Conservation (phyloP, 2,329 filamentous ascomycete genomes). For the Sclerotinia spermophila region DNA sequence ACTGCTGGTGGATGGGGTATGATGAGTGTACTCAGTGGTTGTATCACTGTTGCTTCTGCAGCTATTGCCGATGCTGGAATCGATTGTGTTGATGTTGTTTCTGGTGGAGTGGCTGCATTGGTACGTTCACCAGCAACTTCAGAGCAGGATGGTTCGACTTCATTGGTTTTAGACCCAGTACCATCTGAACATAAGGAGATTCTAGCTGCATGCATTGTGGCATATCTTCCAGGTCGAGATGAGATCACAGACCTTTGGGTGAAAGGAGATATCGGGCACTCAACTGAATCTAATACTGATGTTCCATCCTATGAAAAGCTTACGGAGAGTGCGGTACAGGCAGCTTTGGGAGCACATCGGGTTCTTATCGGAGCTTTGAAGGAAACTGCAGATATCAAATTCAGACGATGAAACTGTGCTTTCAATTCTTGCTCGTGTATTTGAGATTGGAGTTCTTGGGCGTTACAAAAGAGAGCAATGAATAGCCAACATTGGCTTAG, state of each 20-base stretch:
- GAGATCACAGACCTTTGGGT: constrained; percentile 95
- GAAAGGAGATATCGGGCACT: constrained; percentile 61
- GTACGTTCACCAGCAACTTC: constrained; percentile 47
- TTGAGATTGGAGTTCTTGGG: constrained; percentile 8
- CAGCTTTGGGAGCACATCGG: constrained; percentile 54
- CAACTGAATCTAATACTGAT: constrained; percentile 39
- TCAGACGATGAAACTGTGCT: constrained; percentile 25
- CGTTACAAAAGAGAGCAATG: constrained; percentile 4
- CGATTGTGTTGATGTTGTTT: constrained; percentile 87
- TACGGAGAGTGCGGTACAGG: constrained; percentile 60
- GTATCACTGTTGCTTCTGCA: constrained; percentile 89
- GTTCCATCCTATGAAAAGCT: constrained; percentile 48
- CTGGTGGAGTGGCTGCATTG: constrained; percentile 83
- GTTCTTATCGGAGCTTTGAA: constrained; percentile 60
- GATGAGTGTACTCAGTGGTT: constrained; percentile 88
- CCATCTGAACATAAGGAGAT: constrained; percentile 76
- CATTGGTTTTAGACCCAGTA: constrained; percentile 74
- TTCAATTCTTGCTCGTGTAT: neutral
- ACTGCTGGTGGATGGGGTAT: constrained; percentile 71
- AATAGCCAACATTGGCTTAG: neutral
- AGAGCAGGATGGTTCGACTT: constrained; percentile 37
- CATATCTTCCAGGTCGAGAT: constrained; percentile 79
- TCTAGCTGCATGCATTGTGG: constrained; percentile 81
- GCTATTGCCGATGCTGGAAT: constrained; percentile 93
- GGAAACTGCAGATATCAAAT: constrained; percentile 48